These are phyloP conservation scores for Coemansia sp. DNA, from an alignment of 192 early-diverging fungal genomes.

Conservation along the genomic window DNA sequence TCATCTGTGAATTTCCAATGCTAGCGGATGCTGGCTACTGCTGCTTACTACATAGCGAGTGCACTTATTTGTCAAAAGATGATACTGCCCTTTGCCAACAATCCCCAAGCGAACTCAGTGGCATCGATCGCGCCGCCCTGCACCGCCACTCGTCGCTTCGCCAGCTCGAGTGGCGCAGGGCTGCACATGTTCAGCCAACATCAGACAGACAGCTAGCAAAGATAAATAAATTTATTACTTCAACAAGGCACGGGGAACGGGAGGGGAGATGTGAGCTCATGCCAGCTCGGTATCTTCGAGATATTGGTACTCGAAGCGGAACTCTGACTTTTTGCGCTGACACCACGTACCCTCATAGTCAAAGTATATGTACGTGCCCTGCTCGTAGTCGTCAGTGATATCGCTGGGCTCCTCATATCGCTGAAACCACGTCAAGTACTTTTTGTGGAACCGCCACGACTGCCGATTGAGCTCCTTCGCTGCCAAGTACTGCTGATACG, in stretches of 20 bases:
- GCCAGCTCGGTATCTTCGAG: slow-evolving; percentile 81
- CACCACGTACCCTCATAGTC: slow-evolving; percentile 98
- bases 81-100: too few species aligned
- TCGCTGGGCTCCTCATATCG: slow-evolving; percentile 94
- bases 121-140: background rate
- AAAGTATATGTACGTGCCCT: slow-evolving; percentile 98
- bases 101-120: too few species aligned
- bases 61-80: too few species aligned
- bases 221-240: background rate
- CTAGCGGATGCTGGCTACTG: too few species aligned
- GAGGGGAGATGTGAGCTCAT: slow-evolving; percentile 23
- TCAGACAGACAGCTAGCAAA: background rate
- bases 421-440: slow-evolving; percentile 99
- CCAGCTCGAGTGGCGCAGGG: slow-evolving; percentile 1
- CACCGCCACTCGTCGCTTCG: too few species aligned
- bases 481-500: slow-evolving; percentile 96
- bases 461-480: slow-evolving; percentile 96
- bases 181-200: background rate
- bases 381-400: slow-evolving; percentile 97
- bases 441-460: slow-evolving; percentile 98
- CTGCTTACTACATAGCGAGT: background rate
- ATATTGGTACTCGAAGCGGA: slow-evolving; percentile 91
- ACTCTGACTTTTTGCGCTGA: slow-evolving; percentile 96
- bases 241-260: background rate
- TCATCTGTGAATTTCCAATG: background rate